phyloP scores from a whole-genome alignment of 306 rosid species.

The Glycine tomentella region DNA sequence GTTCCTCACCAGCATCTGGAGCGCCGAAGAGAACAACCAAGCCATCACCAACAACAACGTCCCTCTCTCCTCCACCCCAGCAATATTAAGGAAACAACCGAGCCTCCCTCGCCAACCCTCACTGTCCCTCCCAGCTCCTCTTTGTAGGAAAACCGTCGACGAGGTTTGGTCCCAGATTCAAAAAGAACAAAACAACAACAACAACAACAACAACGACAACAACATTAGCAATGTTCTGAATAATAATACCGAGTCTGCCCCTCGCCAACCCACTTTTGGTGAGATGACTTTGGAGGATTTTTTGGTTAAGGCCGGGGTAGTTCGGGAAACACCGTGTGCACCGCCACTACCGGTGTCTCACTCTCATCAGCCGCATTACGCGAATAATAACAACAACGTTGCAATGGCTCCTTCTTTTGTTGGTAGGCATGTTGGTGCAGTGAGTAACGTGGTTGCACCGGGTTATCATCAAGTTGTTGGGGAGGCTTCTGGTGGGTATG shows the following conservation, averaged over 20 bases:
- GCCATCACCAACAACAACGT: not conserved
- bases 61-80: not conserved
- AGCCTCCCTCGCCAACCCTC: constrained; percentile 80
- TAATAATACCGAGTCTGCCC: constrained; percentile 61
- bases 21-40: constrained; percentile 81
- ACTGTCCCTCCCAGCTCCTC: constrained; percentile 74
- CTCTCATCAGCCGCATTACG: constrained; percentile 26
- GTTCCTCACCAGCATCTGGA: constrained; percentile 90
- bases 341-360: not conserved
- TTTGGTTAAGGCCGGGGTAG: constrained; percentile 87
- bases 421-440: constrained; percentile 47
- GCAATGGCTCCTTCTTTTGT: constrained; percentile 54
- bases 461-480: constrained; percentile 42
- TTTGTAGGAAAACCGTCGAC: constrained; percentile 85
- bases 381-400: constrained; percentile 13
- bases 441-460: constrained; percentile 39
- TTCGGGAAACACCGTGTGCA: constrained; percentile 53
- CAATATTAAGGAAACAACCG: constrained; percentile 45
- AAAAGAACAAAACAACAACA: constrained; percentile 44
- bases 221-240: constrained; percentile 26
- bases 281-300: constrained; percentile 98
- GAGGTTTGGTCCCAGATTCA: constrained; percentile 96
- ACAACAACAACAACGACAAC: not conserved
- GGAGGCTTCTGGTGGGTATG: too few relatives aligned
- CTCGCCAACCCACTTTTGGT: constrained; percentile 85